Percentiles rank a stretch among this genome's conserved stretches.
Conservation (phyloP, 2,329 filamentous ascomycete species). For the Macrophomina phaseolina region DNA sequence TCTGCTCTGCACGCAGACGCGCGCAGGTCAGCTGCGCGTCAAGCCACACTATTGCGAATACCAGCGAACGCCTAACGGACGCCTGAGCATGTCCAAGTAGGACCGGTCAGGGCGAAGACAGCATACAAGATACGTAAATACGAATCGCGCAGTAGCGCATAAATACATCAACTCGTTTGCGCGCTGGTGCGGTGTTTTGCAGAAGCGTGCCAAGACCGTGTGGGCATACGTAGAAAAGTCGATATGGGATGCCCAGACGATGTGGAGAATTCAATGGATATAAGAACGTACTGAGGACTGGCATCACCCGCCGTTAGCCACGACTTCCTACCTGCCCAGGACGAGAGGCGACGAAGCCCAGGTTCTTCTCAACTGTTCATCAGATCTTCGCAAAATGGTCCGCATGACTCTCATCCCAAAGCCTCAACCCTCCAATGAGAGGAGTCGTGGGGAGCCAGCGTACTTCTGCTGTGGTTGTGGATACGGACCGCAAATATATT, state of each 20-base stretch:
- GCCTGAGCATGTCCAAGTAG: neutral
- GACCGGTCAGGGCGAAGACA: neutral
- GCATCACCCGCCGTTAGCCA: too few species aligned
- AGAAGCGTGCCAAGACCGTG: neutral
- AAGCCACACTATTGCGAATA: neutral
- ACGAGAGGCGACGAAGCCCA: too few species aligned
- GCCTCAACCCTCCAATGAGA: neutral
- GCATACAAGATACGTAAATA: neutral
- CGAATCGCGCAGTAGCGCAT: neutral
- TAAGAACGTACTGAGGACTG: neutral
- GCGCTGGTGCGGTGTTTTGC: neutral
- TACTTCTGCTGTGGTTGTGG: slow-evolving; percentile 8
- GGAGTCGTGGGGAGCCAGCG: neutral
- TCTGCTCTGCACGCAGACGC: neutral
- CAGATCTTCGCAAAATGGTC: neutral
- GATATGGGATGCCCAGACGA: neutral
- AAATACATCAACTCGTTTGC: neutral
- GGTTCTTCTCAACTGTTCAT: too few species aligned
- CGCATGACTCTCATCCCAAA: neutral
- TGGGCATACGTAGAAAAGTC: neutral
- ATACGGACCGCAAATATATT: neutral
- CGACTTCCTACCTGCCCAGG: neutral
- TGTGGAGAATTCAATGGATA: neutral
- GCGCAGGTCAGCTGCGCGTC: neutral
- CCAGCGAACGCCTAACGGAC: neutral